Conservation (phyloP, 176 grass and related monocot species). For the Musa troglodytarum region DNA sequence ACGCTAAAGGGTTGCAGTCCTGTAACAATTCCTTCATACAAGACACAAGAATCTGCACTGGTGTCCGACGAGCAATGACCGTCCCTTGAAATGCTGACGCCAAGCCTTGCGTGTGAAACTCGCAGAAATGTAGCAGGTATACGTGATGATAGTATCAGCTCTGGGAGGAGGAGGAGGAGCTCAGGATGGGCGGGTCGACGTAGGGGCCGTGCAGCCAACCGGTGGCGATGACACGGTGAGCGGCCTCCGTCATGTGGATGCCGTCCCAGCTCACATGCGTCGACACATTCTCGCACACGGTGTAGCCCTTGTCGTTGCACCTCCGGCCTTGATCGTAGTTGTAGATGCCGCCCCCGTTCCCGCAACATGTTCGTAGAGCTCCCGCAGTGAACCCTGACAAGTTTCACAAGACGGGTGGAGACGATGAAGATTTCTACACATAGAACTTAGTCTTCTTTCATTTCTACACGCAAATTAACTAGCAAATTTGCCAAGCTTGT, state of each 20-base stretch:
- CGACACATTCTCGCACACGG: conserved; percentile 31
- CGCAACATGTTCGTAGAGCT: conserved; percentile 32
- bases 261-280: conserved; percentile 72
- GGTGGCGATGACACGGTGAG: conserved; percentile 39
- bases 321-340: conserved; percentile 8
- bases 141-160: neutral
- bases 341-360: conserved; percentile 10
- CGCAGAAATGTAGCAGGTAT: neutral
- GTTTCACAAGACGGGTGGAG: neutral
- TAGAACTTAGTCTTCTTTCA: too few species aligned
- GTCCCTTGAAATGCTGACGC: too few species aligned
- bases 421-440: too few species aligned
- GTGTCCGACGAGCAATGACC: too few species aligned
- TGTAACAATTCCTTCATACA: too few species aligned
- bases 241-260: conserved; percentile 63
- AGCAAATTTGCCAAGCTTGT: too few species aligned
- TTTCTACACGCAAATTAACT: too few species aligned
- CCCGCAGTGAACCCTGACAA: conserved; percentile 25
- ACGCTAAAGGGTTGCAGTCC: too few species aligned
- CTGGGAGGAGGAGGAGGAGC: neutral
- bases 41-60: too few species aligned
- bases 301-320: conserved; percentile 40
- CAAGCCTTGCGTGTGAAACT: too few species aligned
- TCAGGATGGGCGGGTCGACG: conserved; percentile 24
- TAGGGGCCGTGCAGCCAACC: conserved; percentile 54